phyloP scores from a whole-genome alignment of 257 asterid species.

The Agastache rugosa region DNA sequence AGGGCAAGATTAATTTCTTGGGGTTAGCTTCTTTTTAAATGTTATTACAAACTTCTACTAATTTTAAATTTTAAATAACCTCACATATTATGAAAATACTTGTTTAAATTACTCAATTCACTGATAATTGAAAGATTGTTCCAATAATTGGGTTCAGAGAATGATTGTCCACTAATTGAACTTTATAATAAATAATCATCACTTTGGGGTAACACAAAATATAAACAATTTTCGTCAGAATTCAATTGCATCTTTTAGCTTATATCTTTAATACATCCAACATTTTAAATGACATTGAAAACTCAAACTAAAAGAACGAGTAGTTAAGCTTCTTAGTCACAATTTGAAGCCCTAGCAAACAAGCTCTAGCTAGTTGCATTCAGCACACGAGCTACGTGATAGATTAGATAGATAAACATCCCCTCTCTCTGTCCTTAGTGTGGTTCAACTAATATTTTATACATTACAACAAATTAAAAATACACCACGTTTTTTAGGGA shows the following conservation, averaged over 20 bases:
- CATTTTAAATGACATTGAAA: not conserved
- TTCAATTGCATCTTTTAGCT: not conserved
- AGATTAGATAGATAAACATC: too few relatives aligned
- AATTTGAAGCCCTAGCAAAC: not conserved
- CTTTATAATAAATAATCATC: not conserved
- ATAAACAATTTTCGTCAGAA: not conserved
- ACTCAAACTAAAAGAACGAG: not conserved
- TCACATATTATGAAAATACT: conserved; percentile 1
- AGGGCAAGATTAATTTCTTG: not conserved
- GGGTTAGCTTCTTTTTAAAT: not conserved
- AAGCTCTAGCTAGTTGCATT: too few relatives aligned
- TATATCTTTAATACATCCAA: not conserved
- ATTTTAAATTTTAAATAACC: not conserved
- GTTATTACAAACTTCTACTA: not conserved
- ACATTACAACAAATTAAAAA: too few relatives aligned
- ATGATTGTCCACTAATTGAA: conserved; percentile 13
- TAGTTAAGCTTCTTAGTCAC: not conserved
- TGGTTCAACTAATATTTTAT: too few relatives aligned
- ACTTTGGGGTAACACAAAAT: not conserved
- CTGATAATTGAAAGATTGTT: not conserved
- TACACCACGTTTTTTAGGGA: too few relatives aligned
- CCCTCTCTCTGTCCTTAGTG: too few relatives aligned
- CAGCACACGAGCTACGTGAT: too few relatives aligned
- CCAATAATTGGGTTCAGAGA: conserved; percentile 6
- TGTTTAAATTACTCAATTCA: not conserved